Base-by-base conservation (phyloP, 2,329 filamentous ascomycete species). In the Nemania sp. region DNA sequence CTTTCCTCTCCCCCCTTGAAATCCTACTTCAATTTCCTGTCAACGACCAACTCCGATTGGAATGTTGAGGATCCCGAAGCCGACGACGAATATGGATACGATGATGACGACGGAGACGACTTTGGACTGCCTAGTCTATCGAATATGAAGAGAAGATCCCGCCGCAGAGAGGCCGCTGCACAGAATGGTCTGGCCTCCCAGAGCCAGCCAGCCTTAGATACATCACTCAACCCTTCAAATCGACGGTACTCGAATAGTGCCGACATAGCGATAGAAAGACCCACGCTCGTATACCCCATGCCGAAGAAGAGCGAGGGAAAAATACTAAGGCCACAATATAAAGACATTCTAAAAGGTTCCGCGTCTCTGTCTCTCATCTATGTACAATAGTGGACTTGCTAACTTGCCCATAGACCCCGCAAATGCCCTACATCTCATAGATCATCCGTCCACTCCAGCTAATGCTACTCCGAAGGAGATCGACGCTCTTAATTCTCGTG, bases 271-370 rank as follows among this genome's bases (percentile, higher is more conserved):
- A 89, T 96, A 66, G 92, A 97, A 73, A 83, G 93, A 57, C 90
- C 90, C 20, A 78, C 88, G 33, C 84, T 90, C 12, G 86, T 84
- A 57, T 97, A 97, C 67, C 93, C 93, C 23, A 87, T 90, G 65
- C 85, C 92, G 2, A 93, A 92, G 73, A 95, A 92, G 72, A 86
- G 82, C 58, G 92, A 97, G 69, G 93, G 91, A 23, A 99, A 99
- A 78, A 97, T 97, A 55, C 77, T 99, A 19, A 85, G 94, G 59
- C 94, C 94, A 46, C 94, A 99, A 72, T 99, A 97, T 72, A 97
- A 99, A 73, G 94, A 99, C 58, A 95, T 99, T 40, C 75, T 99
- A 17, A 83, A 81, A 77, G 86, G 85, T 87, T 61, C 49, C 64
- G 34, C 40, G 1, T 23, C 30, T 42, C 22, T 44, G 6, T 8